Evolutionary conservation across 352 stramenopile species (phyloP), one percentile per base, ranked within the genome.

Genomic region (Phytophthora cryptogea): DNA sequence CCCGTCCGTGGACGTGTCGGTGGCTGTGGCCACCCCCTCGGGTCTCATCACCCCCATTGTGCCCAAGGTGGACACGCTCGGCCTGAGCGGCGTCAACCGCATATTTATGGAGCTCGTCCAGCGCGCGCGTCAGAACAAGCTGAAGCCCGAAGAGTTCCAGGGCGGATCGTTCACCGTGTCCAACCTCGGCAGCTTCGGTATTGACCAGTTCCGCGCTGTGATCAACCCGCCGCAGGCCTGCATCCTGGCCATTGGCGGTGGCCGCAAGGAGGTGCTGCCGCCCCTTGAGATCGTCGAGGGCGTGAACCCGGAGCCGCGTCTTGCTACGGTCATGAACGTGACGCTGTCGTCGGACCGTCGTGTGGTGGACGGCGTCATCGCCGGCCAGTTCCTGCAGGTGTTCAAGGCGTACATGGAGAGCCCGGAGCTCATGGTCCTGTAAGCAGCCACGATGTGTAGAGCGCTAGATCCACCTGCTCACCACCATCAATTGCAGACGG

Each of bases 11-110:
- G 97, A 99, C 74, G 97, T 99, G 41, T 98, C 92, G 64, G 93
- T 99, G 1, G 97, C 97, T 26, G 98, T 99, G 7, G 97, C 97
- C 9, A 99, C 97, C 8, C 86, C 93, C n/a, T 80, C 82, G 10
- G 97, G 98, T 11, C 84, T 99, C 6, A 99, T 99, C 70, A 99
- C 97, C 39, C 98, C 98, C 20, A 99, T 99, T 76, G 87, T 99
- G 33, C 90, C 84, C 20, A 76, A 90, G 44, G 97, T 97, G n/a
- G 94, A 99, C 67, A 63, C 76, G n/a, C 77, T 97, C 11, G 95
- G 96, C 13, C 79, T 99, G 13, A 91, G 78, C 36, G 78, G 91
- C 54, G 98, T 99, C 66, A 98, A 96, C 58, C 76, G 71, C 46
- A 97, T 96, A 73, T 96, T 99, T 65, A 96, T 95, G 76, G 97